Evolutionary conservation across 2,329 filamentous ascomycete genomes (phyloP).

Genomic region (Byssochlamys sp.): DNA sequence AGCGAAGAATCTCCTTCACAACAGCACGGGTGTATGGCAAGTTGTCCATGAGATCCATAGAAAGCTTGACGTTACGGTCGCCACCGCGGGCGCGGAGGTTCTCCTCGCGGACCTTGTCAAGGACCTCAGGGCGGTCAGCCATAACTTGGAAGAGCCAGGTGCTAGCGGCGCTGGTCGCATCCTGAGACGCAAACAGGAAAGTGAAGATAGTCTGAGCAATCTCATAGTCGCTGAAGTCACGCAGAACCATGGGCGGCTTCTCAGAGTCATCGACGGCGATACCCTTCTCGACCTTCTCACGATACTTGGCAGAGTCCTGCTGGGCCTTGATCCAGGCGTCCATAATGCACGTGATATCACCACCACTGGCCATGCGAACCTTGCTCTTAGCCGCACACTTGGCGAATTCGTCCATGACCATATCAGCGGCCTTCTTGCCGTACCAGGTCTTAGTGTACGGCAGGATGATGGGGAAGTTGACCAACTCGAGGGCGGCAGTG

Average conservation of each 20-base stretch:
- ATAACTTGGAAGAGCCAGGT: conserved; percentile 94
- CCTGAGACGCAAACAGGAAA: conserved; percentile 93
- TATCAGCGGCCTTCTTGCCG: conserved; percentile 87
- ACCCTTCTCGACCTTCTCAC: conserved; percentile 65
- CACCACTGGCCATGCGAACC: conserved; percentile 79
- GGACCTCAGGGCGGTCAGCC: conserved; percentile 84
- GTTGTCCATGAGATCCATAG: conserved; percentile 78
- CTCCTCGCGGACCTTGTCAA: conserved; percentile 85
- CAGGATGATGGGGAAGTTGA: conserved; percentile 95
- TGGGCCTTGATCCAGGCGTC: conserved; percentile 88
- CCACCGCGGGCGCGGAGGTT: conserved; percentile 69
- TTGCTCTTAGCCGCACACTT: conserved; percentile 91
- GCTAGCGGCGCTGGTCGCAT: conserved; percentile 84
- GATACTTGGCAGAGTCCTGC: conserved; percentile 73
- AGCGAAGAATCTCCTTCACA: conserved; percentile 81
- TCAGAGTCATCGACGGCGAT: conserved; percentile 57
- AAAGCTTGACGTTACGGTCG: conserved; percentile 59
- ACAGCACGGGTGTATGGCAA: conserved; percentile 86
- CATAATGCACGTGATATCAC: conserved; percentile 82
- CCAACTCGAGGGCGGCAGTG: conserved; percentile 86
- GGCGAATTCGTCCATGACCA: conserved; percentile 79
- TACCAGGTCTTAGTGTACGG: conserved; percentile 95
- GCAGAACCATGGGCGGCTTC: conserved; percentile 74
- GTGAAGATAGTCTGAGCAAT: conserved; percentile 91
- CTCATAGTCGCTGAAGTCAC: conserved; percentile 81